phyloP scores from a whole-genome alignment of 2,329 filamentous ascomycete genomes.

The Trichoderma lentiforme region DNA sequence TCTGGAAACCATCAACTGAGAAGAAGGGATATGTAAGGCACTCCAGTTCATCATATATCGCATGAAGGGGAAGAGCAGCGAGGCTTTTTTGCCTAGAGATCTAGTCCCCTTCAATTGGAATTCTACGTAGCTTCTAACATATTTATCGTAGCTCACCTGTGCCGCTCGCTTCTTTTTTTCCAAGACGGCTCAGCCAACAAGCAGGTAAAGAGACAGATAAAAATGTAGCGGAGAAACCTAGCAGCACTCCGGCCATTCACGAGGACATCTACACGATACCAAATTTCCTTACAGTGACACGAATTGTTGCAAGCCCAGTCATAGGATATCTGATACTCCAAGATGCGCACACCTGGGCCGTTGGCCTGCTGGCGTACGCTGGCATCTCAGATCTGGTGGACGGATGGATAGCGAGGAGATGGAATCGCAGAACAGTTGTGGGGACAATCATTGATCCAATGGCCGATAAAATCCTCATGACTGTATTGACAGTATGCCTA shows the following conservation, averaged over 20 bases:
- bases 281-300: conserved; percentile 85
- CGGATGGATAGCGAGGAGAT: conserved; percentile 86
- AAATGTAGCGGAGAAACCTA: neutral
- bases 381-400: conserved; percentile 89
- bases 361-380: conserved; percentile 87
- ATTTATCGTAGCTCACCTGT: neutral
- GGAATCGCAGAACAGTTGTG: conserved; percentile 87
- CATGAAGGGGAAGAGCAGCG: neutral
- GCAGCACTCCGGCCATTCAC: conserved; percentile 38
- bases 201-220: conserved; percentile 16
- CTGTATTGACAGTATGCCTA: conserved; percentile 79
- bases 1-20: neutral
- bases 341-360: conserved; percentile 72
- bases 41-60: neutral
- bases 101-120: neutral
- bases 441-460: conserved; percentile 94
- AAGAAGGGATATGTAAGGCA: conserved; percentile 6
- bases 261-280: conserved; percentile 98
- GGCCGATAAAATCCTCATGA: conserved; percentile 97
- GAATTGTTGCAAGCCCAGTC: conserved; percentile 76
- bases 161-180: neutral
- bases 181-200: conserved; percentile 9
- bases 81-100: neutral
- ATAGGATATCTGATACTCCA: conserved; percentile 87
- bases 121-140: neutral